phyloP scores from a whole-genome alignment of 1,284 basidiomycete species.

The Microbotryum saponariae region DNA sequence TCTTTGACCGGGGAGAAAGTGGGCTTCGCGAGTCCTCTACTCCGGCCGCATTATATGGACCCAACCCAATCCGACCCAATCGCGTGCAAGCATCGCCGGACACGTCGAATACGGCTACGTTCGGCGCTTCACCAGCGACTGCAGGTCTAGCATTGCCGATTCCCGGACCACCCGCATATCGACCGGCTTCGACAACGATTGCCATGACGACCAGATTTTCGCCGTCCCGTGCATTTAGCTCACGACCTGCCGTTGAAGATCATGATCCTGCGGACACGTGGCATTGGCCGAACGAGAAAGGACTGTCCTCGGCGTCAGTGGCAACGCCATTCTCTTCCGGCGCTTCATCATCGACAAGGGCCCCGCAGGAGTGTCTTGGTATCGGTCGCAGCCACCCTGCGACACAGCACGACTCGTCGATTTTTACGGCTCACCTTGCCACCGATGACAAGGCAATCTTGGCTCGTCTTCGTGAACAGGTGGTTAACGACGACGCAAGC shows the following conservation, averaged over 20 bases:
- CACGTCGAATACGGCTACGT: background rate
- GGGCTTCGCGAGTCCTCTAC: too few relatives aligned
- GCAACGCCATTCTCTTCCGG: background rate
- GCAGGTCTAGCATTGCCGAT: slow-evolving; percentile 13
- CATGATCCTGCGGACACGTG: slow-evolving; percentile 8
- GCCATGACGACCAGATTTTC: slow-evolving; percentile 9
- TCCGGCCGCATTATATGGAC: background rate
- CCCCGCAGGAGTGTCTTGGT: background rate
- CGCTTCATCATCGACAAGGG: background rate
- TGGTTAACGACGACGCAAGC: too few relatives aligned
- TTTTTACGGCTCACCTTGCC: slow-evolving; percentile 25
- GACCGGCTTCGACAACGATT: slow-evolving; percentile 15
- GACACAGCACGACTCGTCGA: slow-evolving; percentile 9
- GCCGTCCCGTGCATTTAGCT: background rate
- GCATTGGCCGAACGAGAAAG: slow-evolving; percentile 31
- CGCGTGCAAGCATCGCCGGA: too few relatives aligned
- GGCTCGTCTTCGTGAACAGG: slow-evolving; percentile 10
- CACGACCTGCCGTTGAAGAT: background rate
- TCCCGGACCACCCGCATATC: slow-evolving; percentile 28
- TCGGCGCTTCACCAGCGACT: slow-evolving; percentile 3
- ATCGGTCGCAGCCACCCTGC: background rate
- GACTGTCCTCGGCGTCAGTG: background rate
- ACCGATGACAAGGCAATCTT: slow-evolving; percentile 32
- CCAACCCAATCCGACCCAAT: too few relatives aligned
- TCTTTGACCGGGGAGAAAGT: too few relatives aligned